phyloP scores from a whole-genome alignment of 179 eudicot species.

The Pouteria campechiana region DNA sequence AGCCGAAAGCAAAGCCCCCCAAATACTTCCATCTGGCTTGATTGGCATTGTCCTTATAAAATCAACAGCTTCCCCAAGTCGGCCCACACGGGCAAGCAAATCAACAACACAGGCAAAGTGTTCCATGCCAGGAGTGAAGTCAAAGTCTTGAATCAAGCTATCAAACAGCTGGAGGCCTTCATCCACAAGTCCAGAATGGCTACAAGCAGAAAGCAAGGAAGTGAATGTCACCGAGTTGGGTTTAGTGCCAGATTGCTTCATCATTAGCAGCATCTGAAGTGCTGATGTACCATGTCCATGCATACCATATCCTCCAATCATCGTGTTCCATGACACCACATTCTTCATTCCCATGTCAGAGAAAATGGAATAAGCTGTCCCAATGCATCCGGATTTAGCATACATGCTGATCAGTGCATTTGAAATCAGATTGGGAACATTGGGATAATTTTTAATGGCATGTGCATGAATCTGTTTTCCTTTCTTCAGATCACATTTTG shows the following conservation, averaged over 20 bases:
- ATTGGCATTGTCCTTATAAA: constrained; percentile 22
- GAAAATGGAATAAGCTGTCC: constrained; percentile 23
- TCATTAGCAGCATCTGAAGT: constrained; percentile 20
- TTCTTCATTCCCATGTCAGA: constrained; percentile 24
- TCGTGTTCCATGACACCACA: constrained; percentile 48
- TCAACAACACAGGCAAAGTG: constrained; percentile 49
- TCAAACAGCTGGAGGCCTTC: constrained; percentile 32
- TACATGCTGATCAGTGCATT: constrained; percentile 50
- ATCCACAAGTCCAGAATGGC: constrained; percentile 38
- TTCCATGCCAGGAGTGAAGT: constrained; percentile 21
- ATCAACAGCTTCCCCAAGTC: constrained; percentile 32
- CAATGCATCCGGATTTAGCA: constrained; percentile 29
- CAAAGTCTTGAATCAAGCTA: constrained; percentile 15
- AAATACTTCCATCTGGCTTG: constrained; percentile 29
- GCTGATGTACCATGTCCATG: constrained; percentile 40
- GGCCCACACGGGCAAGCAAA: constrained; percentile 43
- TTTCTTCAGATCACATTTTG: constrained; percentile 28
- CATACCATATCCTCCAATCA: constrained; percentile 36
- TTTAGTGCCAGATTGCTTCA: constrained; percentile 20
- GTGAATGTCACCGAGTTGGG: constrained; percentile 38
- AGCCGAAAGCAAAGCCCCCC: constrained; percentile 51
- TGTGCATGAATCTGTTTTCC: constrained; percentile 42
- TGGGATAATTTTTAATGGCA: constrained; percentile 10
- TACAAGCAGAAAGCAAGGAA: constrained; percentile 41
- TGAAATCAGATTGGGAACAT: constrained; percentile 7